Percentiles rank a stretch among this genome's conserved stretches.
phyloP scores from a whole-genome alignment of 257 asterid genomes.

The Solanum boliviense region DNA sequence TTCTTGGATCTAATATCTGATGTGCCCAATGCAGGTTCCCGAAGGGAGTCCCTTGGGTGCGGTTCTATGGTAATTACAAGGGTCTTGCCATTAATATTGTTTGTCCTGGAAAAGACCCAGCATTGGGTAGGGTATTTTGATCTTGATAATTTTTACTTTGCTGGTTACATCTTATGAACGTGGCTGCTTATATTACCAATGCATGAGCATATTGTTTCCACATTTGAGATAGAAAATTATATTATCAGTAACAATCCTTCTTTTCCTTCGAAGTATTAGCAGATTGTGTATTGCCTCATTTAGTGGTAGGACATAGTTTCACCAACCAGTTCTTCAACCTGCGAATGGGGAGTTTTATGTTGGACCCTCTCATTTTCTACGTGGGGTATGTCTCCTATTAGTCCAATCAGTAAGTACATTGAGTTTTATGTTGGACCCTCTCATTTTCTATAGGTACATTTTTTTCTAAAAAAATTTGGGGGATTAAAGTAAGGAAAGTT shows the following conservation, averaged over 20 bases:
- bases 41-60: conserved; percentile 88
- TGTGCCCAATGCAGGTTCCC: conserved; percentile 56
- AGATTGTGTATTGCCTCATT: neutral
- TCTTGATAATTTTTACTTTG: neutral
- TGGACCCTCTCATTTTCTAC: neutral
- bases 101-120: conserved; percentile 79
- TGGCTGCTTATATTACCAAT: neutral
- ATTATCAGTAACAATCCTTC: neutral
- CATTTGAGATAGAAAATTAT: neutral
- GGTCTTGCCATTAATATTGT: conserved; percentile 57
- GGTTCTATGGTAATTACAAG: conserved; percentile 62
- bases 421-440: no score
- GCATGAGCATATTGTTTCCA: neutral
- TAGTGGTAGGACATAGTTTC: neutral
- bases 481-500: neutral
- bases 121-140: conserved; percentile 43
- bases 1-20: neutral
- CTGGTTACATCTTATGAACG: neutral
- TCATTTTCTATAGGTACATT: neutral
- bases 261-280: neutral
- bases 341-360: neutral
- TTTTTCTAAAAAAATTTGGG: neutral
- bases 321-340: neutral
- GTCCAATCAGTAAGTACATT: neutral
- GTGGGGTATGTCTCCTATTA: neutral